A percentile compares a stretch with the other conserved stretches of the same genome.
These are phyloP conservation scores for Saccharomycopsis fermentans DNA, from an alignment of 805 yeast genomes.

Conservation along the genomic window DNA sequence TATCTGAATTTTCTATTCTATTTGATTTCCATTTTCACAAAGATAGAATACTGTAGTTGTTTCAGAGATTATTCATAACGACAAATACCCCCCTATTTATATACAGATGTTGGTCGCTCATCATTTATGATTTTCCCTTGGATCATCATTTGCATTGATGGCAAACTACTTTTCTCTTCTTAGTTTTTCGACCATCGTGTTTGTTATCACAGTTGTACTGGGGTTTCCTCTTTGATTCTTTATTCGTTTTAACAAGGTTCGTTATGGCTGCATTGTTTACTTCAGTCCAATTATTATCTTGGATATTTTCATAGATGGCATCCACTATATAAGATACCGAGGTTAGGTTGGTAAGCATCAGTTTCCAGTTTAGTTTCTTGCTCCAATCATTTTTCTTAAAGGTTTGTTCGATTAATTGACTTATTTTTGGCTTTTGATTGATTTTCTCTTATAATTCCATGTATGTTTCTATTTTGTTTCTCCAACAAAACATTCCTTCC, in stretches of 20 bases:
- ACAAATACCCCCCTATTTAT: no score
- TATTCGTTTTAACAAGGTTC: background rate
- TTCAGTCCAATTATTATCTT: background rate
- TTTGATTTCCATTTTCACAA: no score
- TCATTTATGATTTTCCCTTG: no score
- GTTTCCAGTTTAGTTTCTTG: background rate
- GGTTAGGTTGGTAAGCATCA: background rate
- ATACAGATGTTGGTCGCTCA: no score
- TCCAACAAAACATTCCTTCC: background rate
- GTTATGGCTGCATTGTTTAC: background rate
- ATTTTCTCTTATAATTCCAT: background rate
- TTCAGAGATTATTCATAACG: no score
- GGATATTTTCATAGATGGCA: background rate
- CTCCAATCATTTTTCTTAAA: background rate
- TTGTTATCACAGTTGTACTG: background rate
- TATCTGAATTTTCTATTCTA: no score
- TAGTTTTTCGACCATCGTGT: background rate
- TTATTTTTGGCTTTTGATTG: background rate
- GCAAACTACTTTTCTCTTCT: background rate
- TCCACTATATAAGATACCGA: background rate
- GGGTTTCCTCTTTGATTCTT: background rate
- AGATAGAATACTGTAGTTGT: no score
- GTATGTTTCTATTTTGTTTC: background rate
- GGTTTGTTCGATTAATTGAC: background rate
- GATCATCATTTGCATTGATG: background rate